Conservation (phyloP, 768 basidiomycete species). For the Amylocystis lapponica region DNA sequence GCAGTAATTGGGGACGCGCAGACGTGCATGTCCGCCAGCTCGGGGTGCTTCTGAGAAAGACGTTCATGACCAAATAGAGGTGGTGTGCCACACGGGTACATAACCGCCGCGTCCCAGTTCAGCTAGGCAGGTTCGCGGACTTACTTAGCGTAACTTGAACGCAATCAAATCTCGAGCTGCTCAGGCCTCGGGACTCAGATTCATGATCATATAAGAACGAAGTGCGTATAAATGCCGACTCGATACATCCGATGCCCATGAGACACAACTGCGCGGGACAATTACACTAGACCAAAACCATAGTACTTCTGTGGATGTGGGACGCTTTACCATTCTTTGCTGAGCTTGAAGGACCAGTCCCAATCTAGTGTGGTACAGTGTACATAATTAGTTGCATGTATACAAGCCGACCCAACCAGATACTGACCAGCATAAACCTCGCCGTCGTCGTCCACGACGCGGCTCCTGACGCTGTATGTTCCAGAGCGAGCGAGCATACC, state of each 20-base stretch:
- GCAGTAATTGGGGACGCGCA: too few species aligned
- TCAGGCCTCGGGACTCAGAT: too few species aligned
- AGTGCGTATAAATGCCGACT: too few species aligned
- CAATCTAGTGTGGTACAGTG: constrained; percentile 48
- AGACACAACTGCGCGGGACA: constrained; percentile 12
- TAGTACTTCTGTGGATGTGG: constrained; percentile 22
- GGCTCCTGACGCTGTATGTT: constrained; percentile 69
- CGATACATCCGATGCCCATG: constrained; percentile 11
- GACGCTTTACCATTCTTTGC: constrained; percentile 77
- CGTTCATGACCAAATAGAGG: too few species aligned
- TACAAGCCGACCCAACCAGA: neutral
- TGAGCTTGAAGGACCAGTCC: constrained; percentile 88
- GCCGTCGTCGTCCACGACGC: constrained; percentile 85
- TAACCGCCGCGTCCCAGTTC: too few species aligned
- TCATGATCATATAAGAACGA: too few species aligned
- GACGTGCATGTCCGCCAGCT: too few species aligned
- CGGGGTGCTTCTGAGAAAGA: too few species aligned
- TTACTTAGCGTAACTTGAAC: too few species aligned
- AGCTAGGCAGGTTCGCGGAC: too few species aligned
- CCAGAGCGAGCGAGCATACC: constrained; percentile 84
- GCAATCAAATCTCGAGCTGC: too few species aligned
- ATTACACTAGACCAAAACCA: constrained; percentile 16
- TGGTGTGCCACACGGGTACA: too few species aligned
- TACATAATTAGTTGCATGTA: neutral
- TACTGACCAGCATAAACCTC: constrained; percentile 69